Evolutionary conservation across 495 filamentous ascomycete species (phyloP).

Genomic region (Aspergillus sclerotiicarbonarius): DNA sequence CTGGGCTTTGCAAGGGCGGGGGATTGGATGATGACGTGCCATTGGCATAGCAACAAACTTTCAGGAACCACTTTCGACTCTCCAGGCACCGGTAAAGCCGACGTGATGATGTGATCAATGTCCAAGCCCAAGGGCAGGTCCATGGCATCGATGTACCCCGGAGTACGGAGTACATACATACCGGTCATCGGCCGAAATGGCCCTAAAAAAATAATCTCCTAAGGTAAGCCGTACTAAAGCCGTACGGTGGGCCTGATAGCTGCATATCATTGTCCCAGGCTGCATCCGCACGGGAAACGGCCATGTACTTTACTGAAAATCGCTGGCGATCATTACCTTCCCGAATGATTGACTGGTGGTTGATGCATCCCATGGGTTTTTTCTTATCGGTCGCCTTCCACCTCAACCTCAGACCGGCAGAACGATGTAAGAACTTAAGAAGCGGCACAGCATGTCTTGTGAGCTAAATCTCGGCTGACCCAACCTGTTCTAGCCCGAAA

Average conservation of each 20-base stretch:
- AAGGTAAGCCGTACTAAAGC: not conserved
- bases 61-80: not conserved
- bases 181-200: not conserved
- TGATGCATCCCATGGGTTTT: not conserved
- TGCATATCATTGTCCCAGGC: not conserved
- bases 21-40: not conserved
- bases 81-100: not conserved
- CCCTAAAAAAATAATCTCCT: not conserved
- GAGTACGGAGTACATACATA: not conserved
- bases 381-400: not conserved
- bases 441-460: not conserved
- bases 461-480: not conserved
- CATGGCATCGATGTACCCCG: not conserved
- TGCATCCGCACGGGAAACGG: not conserved
- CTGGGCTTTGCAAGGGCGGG: constrained; percentile 3
- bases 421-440: not conserved
- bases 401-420: not conserved
- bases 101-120: not conserved
- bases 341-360: not conserved
- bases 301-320: constrained; percentile 5
- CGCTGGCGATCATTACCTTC: not conserved
- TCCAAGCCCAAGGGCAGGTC: not conserved
- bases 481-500: not conserved
- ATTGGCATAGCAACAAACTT: not conserved
- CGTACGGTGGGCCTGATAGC: constrained; percentile 2